phyloP scores from a whole-genome alignment of 2,329 filamentous ascomycete species.

The Nemania sp. region DNA sequence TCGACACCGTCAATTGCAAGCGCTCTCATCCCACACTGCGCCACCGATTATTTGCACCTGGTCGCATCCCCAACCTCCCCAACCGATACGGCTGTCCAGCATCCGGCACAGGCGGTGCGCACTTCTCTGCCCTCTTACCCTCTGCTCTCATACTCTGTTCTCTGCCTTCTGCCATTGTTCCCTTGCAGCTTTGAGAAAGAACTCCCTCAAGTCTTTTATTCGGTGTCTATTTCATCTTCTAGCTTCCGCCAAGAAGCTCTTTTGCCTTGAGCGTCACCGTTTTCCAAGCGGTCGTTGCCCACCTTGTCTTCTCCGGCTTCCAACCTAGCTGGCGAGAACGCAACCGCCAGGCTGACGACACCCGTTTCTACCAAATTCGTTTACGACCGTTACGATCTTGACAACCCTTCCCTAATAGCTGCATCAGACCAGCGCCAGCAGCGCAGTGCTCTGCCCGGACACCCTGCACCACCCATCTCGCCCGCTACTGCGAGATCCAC shows the following conservation, averaged over 20 bases:
- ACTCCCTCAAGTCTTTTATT: not conserved
- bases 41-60: conserved; percentile 29
- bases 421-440: conserved; percentile 50
- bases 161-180: not conserved
- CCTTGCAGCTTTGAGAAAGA: conserved; percentile 6
- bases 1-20: conserved; percentile 5
- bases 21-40: conserved; percentile 27
- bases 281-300: conserved; percentile 48
- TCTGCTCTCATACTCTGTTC: not conserved
- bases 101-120: conserved; percentile 1
- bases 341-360: conserved; percentile 53
- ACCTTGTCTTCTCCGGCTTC: conserved; percentile 53
- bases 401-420: conserved; percentile 44
- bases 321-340: conserved; percentile 42
- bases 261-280: conserved; percentile 39
- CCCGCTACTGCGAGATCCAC: conserved; percentile 43
- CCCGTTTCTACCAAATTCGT: conserved; percentile 44
- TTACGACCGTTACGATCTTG: conserved; percentile 56
- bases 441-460: conserved; percentile 28
- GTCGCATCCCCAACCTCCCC: conserved; percentile 30
- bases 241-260: conserved; percentile 17
- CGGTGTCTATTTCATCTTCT: conserved; percentile 2
- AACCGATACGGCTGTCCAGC: not conserved
- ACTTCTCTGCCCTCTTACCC: conserved; percentile 3
- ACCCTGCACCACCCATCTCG: conserved; percentile 15